phyloP scores from a whole-genome alignment of 345 rosid genomes.

The Laguncularia racemosa region DNA sequence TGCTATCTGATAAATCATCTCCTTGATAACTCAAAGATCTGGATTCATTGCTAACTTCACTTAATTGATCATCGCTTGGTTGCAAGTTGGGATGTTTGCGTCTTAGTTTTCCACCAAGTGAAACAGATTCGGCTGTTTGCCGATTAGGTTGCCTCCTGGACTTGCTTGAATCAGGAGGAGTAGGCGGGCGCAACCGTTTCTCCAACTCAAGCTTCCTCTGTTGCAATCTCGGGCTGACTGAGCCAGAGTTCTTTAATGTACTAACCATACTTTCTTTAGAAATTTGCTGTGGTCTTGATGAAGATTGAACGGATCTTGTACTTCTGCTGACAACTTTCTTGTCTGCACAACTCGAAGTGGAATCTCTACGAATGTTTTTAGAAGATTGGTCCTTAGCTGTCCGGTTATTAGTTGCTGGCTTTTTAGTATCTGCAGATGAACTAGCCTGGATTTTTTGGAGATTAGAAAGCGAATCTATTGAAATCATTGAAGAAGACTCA shows the following conservation, averaged over 20 bases:
- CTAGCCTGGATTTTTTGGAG: constrained; percentile 33
- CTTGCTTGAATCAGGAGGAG: constrained; percentile 65
- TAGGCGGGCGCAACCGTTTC: constrained; percentile 76
- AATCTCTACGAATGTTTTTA: constrained; percentile 32
- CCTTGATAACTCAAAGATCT: constrained; percentile 51
- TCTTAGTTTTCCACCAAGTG: constrained; percentile 55
- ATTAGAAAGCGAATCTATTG: constrained; percentile 42
- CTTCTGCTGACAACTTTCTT: constrained; percentile 44
- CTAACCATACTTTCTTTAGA: constrained; percentile 37
- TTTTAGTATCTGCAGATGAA: constrained; percentile 29
- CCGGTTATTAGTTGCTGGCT: constrained; percentile 26
- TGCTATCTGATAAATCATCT: constrained; percentile 51
- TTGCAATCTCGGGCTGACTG: constrained; percentile 75
- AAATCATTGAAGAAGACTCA: constrained; percentile 46
- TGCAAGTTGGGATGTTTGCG: constrained; percentile 34
- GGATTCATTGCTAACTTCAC: constrained; percentile 69
- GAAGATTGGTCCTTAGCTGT: constrained; percentile 35
- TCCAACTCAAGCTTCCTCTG: constrained; percentile 68
- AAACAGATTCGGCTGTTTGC: constrained; percentile 38
- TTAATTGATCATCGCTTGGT: constrained; percentile 59
- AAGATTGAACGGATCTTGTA: constrained; percentile 26
- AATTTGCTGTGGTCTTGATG: constrained; percentile 35
- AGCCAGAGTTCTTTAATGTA: constrained; percentile 47
- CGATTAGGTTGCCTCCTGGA: constrained; percentile 41
- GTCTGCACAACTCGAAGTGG: constrained; percentile 30